Evolutionary conservation across 768 basidiomycete species (phyloP).

Genomic region (Phylloporus scabripes): DNA sequence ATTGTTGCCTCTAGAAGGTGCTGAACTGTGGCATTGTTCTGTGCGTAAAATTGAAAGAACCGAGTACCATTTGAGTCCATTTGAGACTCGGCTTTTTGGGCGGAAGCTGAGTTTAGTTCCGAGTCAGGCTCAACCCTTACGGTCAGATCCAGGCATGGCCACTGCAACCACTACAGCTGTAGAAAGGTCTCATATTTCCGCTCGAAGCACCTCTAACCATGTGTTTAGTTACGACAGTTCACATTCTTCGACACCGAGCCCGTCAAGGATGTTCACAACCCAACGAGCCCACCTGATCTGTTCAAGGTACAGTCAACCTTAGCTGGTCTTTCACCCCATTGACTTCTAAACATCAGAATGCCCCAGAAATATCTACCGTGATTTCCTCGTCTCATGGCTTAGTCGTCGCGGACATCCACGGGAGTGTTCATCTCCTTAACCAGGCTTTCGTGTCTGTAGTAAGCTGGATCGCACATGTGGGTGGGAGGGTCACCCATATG

Average conservation of each 20-base stretch:
- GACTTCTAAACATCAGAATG: slow-evolving; percentile 34
- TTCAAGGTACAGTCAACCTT: slow-evolving; percentile 51
- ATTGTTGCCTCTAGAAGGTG: too few relatives aligned
- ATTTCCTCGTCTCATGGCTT: slow-evolving; percentile 59
- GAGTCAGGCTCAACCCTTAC: too few relatives aligned
- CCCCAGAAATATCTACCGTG: slow-evolving; percentile 70
- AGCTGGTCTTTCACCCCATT: slow-evolving; percentile 1
- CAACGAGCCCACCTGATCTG: slow-evolving; percentile 67
- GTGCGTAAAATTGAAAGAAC: too few relatives aligned
- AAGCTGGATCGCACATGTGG: slow-evolving; percentile 77
- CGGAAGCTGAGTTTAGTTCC: too few relatives aligned
- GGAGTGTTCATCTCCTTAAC: slow-evolving; percentile 72
- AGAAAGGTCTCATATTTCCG: not conserved
- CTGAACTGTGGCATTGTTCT: too few relatives aligned
- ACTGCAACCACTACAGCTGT: slow-evolving; percentile 18
- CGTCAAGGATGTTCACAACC: slow-evolving; percentile 76
- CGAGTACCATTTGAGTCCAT: too few relatives aligned
- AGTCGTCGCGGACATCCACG: slow-evolving; percentile 81
- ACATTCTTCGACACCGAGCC: slow-evolving; percentile 79
- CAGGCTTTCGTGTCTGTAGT: slow-evolving; percentile 62
- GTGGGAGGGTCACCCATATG: slow-evolving; percentile 84
- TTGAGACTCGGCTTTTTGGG: too few relatives aligned
- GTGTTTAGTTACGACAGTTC: slow-evolving; percentile 76
- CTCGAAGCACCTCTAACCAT: slow-evolving; percentile 5
- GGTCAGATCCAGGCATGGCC: slow-evolving; percentile 9